These are phyloP conservation scores for Cercospora beticola DNA, from an alignment of 2,329 filamentous ascomycete genomes.

Conservation along the genomic window DNA sequence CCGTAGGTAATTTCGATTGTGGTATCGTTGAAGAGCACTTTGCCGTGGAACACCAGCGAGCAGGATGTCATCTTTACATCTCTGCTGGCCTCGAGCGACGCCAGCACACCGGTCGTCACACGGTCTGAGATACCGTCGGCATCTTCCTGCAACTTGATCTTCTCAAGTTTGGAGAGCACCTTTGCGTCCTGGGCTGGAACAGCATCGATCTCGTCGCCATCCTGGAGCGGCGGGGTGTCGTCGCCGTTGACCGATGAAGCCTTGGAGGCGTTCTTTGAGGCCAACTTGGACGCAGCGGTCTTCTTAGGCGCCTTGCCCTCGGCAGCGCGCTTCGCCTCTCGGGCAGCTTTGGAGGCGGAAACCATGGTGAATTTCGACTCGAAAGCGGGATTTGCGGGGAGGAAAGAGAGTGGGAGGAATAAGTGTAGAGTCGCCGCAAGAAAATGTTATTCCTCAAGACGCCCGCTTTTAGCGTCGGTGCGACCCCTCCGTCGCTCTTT, in stretches of 20 bases:
- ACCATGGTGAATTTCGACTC: conserved; percentile 52
- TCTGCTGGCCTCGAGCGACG: conserved; percentile 78
- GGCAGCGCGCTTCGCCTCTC: conserved; percentile 64
- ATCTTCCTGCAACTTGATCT: conserved; percentile 89
- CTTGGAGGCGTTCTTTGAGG: conserved; percentile 66
- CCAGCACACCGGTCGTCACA: conserved; percentile 94
- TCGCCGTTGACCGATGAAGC: conserved; percentile 69
- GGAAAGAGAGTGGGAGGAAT: neutral
- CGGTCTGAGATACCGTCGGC: conserved; percentile 94
- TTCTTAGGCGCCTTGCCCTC: conserved; percentile 73
- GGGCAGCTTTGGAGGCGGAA: conserved; percentile 67
- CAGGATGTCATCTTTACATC: conserved; percentile 96
- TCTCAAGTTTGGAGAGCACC: conserved; percentile 75
- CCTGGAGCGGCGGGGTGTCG: conserved; percentile 60
- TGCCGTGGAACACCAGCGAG: conserved; percentile 95
- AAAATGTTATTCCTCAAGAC: conserved; percentile 5
- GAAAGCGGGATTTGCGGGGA: conserved; percentile 5
- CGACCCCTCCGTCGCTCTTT: neutral
- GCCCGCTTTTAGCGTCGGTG: conserved; percentile 5
- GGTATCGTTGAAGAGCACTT: conserved; percentile 90
- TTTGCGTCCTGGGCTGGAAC: conserved; percentile 52
- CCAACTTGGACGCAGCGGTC: conserved; percentile 69
- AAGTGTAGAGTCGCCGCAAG: conserved; percentile 5
- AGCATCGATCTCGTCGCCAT: conserved; percentile 57
- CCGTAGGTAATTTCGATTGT: conserved; percentile 91